Percentiles rank a stretch among this genome's conserved stretches.
These are phyloP conservation scores for Trapa incisa DNA, from an alignment of 345 rosid species.

Conservation along the genomic window DNA sequence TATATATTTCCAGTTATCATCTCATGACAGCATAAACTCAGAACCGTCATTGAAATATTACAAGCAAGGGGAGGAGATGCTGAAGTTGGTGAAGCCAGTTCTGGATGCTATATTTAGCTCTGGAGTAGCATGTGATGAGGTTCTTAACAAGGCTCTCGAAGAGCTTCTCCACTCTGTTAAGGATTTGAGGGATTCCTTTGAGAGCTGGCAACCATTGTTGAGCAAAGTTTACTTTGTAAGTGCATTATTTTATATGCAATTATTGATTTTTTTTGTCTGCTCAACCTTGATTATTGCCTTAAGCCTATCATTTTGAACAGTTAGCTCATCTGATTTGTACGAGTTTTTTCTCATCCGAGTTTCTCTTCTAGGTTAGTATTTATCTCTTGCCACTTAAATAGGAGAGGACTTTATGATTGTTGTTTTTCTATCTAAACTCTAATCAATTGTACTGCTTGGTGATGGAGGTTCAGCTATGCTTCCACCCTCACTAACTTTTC, in stretches of 20 bases:
- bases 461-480: background rate
- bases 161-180: slow-evolving; percentile 59
- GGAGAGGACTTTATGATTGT: background rate
- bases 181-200: slow-evolving; percentile 53
- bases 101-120: slow-evolving; percentile 46
- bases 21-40: slow-evolving; percentile 37
- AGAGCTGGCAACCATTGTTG: slow-evolving; percentile 57
- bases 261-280: background rate
- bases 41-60: slow-evolving; percentile 61
- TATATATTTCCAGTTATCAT: slow-evolving; percentile 50
- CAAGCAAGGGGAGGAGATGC: slow-evolving; percentile 60
- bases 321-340: background rate
- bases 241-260: slow-evolving; percentile 3
- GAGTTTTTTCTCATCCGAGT: background rate
- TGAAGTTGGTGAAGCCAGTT: slow-evolving; percentile 67
- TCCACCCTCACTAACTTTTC: background rate
- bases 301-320: background rate
- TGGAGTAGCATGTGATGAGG: slow-evolving; percentile 47
- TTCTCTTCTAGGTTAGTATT: background rate
- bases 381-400: background rate
- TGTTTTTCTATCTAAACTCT: background rate
- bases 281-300: background rate
- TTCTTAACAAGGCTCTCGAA: slow-evolving; percentile 39
- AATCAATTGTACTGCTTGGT: background rate
- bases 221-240: slow-evolving; percentile 89